Percentiles rank a stretch among this genome's conserved stretches.
Conservation (phyloP, 331 rosid species). For the Quercus phellos region DNA sequence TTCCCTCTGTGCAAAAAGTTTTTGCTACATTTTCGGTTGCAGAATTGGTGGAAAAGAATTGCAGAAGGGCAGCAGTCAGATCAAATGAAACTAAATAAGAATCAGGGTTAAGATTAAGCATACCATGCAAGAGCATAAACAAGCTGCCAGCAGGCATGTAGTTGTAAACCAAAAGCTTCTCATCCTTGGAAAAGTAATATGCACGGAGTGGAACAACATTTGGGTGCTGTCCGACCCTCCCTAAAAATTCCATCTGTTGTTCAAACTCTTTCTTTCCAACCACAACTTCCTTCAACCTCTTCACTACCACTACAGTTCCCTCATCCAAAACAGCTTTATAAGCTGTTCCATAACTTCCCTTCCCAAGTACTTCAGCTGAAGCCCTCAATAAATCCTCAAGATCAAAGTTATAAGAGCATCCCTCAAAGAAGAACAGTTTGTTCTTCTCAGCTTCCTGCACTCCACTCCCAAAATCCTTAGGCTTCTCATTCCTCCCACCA, state of each 20-base stretch:
- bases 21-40: neutral
- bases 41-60: neutral
- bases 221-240: conserved; percentile 58
- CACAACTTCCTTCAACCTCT: conserved; percentile 59
- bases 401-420: conserved; percentile 52
- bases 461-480: conserved; percentile 75
- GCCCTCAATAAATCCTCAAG: conserved; percentile 82
- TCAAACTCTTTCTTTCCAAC: conserved; percentile 77
- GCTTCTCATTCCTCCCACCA: conserved; percentile 53
- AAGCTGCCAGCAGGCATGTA: conserved; percentile 72
- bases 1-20: neutral
- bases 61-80: neutral
- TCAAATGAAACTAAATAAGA: neutral
- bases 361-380: conserved; percentile 87
- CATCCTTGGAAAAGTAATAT: conserved; percentile 84
- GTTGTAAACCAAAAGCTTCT: conserved; percentile 70
- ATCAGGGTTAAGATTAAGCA: conserved; percentile 8
- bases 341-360: conserved; percentile 77
- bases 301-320: conserved; percentile 71
- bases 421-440: conserved; percentile 73
- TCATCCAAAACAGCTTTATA: conserved; percentile 88
- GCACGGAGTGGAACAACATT: conserved; percentile 65
- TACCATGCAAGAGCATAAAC: conserved; percentile 71
- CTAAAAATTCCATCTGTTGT: conserved; percentile 75
- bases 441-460: conserved; percentile 80